phyloP scores from a whole-genome alignment of 345 rosid species.

The Rhodamnia rubescens region DNA sequence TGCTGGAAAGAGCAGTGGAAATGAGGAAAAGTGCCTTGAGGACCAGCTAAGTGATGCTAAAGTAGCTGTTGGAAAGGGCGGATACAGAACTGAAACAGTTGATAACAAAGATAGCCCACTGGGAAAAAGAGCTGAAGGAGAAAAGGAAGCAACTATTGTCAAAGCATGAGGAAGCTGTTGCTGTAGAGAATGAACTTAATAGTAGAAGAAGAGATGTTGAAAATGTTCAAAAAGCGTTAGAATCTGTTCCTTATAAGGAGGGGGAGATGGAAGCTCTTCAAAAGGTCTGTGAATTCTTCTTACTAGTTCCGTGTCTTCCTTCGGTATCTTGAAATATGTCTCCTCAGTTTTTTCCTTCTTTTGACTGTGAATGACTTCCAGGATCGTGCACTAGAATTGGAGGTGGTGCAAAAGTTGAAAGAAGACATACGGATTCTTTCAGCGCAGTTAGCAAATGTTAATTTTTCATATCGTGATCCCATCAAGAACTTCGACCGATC shows the following conservation, averaged over 20 bases:
- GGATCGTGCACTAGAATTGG: constrained; percentile 71
- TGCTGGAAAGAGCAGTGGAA: constrained; percentile 91
- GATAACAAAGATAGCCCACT: constrained; percentile 73
- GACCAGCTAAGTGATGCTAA: constrained; percentile 94
- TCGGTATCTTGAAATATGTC: background rate
- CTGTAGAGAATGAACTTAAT: constrained; percentile 65
- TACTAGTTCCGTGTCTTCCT: background rate
- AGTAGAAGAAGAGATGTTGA: constrained; percentile 60
- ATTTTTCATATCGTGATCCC: constrained; percentile 82
- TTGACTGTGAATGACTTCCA: constrained; percentile 7
- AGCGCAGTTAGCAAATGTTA: constrained; percentile 69
- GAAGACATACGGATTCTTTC: constrained; percentile 68
- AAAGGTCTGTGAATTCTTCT: constrained; percentile 33
- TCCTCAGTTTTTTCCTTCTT: background rate
- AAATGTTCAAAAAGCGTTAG: constrained; percentile 36
- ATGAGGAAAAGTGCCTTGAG: constrained; percentile 95
- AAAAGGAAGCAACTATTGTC: constrained; percentile 57
- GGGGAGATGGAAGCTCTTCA: constrained; percentile 88
- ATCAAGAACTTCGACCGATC: constrained; percentile 75
- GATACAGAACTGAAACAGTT: constrained; percentile 83
- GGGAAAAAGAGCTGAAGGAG: constrained; percentile 78
- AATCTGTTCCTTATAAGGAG: constrained; percentile 56
- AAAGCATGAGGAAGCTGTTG: constrained; percentile 69
- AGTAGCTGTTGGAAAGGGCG: constrained; percentile 72
- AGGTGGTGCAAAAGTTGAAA: constrained; percentile 60